Evolutionary conservation across 352 stramenopile species (phyloP), one percentile per base, ranked within the genome.

Genomic region (Phytopythium delawarense): DNA sequence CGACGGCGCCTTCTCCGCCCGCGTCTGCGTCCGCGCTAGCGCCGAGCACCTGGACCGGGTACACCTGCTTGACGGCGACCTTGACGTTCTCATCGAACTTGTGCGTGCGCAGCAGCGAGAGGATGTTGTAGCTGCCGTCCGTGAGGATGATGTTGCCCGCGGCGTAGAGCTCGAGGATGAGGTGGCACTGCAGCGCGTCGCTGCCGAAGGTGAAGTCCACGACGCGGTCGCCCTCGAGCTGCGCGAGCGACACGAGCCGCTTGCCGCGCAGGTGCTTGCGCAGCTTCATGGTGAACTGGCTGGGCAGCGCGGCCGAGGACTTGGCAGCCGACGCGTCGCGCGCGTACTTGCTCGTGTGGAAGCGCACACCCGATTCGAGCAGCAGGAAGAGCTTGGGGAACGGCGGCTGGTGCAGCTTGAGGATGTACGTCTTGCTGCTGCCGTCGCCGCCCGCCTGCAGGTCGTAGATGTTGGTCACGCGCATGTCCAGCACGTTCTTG

Each of bases 141-240:
- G 92, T 98, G 61, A 99, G 86, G 56, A 99, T 94, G 55, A 99
- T 92, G 77, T 99, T 99, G 50, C 97, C 97, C 42, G 79, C 84
- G 1, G 92, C 89, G 73, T 99, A 99, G 7, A 99, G 83, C 82
- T 99, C 97, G 37, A 99, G 74, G 69, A 99, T 97, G 20, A 99
- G 72, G 63, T 98, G 88, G 74, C 94, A 94, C 54, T 89, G 72
- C 39, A 88, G 75, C 25, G 92, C 79, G 49, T 96, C 96, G 56
- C 81, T 83, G 44, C 96, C 96, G 69, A 99, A 99, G 6, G 85
- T 90, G 62, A 99, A 97, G 69, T 98, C 87, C 30, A 99, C 92
- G 21, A 99, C 96, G 57, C 97, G 94, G 72, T 99, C 97, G 39
- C 88, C 85, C 40, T 96, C 92, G 35, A 99, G 70, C 80, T 99